Base-by-base conservation (phyloP, 495 filamentous ascomycete species). In the Aspergillus homomorphus region DNA sequence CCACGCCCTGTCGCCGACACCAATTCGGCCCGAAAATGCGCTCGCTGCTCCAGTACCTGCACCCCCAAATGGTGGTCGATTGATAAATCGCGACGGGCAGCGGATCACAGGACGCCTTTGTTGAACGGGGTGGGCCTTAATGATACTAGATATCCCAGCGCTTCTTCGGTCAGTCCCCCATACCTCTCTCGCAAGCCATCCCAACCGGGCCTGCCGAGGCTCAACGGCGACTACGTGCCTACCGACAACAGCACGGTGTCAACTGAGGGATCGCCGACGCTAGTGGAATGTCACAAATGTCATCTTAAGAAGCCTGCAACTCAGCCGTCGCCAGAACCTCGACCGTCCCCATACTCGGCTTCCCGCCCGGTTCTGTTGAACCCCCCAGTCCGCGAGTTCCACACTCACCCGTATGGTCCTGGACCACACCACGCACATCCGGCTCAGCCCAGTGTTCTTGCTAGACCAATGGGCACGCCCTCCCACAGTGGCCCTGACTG, bases 261-360 rank as follows among this genome's bases (percentile, higher is more conserved):
- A 67, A 56, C 26, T n/a, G 63, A 66, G 20, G 57, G 45, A 10
- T 51, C 60, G 21, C 58, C 61, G 44, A 43, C 53, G 7, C 45
- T 61, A 3, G 76, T 74, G 28, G 77, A 80, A 63, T 82, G 80
- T 59, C 80, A 83, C 62, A 82, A 81, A 58, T 83, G 80, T 56
- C 76, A 81, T 61, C 58, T 81, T 48, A 78, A 77, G 63, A 73
- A 73, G 49, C 59, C 68, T 22, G 57, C 66, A 4, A 62, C 74
- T 10, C 71, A 72, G 52, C 64, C 69, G 18, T 69, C 72, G 43
- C 60, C 68, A 2, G 74, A 79, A 46, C 65, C 77, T 19, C 66
- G 68, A 14, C 69, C 68, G 12, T 73, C 76, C 20, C 69, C 69
- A 6, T 77, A 76, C 53, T 46, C 67, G 15, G 59, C 67, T 26